Conservation (phyloP, 176 grass and related monocot species). For the Aegilops speltoides region DNA sequence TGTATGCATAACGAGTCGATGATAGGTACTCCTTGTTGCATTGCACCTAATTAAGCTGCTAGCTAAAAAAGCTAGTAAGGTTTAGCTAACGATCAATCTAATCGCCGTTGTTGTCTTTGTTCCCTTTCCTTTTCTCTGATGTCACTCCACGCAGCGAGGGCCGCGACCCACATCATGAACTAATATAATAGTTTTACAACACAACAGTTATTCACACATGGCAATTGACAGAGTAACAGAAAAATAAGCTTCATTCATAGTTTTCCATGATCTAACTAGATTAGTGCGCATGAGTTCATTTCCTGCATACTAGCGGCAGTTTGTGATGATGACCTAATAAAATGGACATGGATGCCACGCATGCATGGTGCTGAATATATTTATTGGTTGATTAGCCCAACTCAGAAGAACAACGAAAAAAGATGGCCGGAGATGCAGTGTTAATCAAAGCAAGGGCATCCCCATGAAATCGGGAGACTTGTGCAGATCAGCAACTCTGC, state of each 20-base stretch:
- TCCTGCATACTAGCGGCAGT: neutral
- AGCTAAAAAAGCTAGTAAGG: neutral
- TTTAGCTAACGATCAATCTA: neutral
- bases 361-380: neutral
- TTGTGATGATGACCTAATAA: neutral
- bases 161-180: neutral
- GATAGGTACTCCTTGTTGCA: neutral
- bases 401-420: neutral
- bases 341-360: neutral
- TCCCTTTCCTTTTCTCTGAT: neutral
- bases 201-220: constrained; percentile 26
- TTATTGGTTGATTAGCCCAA: neutral
- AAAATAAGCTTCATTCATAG: neutral
- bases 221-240: neutral
- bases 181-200: neutral
- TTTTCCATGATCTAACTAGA: constrained; percentile 3
- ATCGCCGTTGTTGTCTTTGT: neutral
- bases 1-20: no score
- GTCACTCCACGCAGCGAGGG: neutral
- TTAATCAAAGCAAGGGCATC: constrained; percentile 19
- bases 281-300: neutral
- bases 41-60: neutral
- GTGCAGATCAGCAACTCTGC: constrained; percentile 1
- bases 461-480: constrained; percentile 3
- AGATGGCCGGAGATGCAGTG: neutral